Percentiles rank a stretch among this genome's conserved stretches.
These are phyloP conservation scores for Beauveria brongniartii DNA, from an alignment of 2,329 filamentous ascomycete species.

Conservation along the genomic window DNA sequence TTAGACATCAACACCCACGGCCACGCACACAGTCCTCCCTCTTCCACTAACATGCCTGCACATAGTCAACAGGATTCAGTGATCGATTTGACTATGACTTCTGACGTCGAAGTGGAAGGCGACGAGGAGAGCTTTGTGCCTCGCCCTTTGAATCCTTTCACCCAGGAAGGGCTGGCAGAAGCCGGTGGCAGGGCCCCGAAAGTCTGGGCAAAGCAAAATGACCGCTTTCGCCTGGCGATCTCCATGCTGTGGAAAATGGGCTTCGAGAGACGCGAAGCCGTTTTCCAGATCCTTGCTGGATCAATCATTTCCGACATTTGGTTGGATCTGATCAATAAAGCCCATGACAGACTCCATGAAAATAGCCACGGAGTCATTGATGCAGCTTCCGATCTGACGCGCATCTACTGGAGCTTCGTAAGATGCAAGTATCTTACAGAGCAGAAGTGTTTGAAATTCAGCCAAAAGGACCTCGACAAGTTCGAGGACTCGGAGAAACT, in stretches of 20 bases:
- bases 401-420: slow-evolving; percentile 24
- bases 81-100: slow-evolving; percentile 16
- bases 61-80: neutral
- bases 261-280: slow-evolving; percentile 12
- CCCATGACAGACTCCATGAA: neutral
- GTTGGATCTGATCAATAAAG: neutral
- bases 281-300: slow-evolving; percentile 19
- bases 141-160: neutral
- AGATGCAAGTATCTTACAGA: slow-evolving; percentile 19
- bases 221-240: slow-evolving; percentile 22
- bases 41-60: neutral
- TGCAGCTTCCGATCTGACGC: slow-evolving; percentile 23
- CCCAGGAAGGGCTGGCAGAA: neutral
- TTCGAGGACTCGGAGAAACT: slow-evolving; percentile 10
- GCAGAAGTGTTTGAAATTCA: slow-evolving; percentile 15
- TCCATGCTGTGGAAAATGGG: slow-evolving; percentile 20
- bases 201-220: slow-evolving; percentile 17
- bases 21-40: neutral
- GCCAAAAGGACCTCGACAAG: slow-evolving; percentile 14
- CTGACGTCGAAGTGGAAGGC: neutral
- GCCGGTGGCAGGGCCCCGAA: slow-evolving; percentile 11
- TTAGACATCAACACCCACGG: neutral
- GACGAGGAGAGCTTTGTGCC: slow-evolving; percentile 3
- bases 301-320: neutral
- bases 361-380: neutral